phyloP scores from a whole-genome alignment of 2,329 filamentous ascomycete genomes.

The Blumeria graminis region DNA sequence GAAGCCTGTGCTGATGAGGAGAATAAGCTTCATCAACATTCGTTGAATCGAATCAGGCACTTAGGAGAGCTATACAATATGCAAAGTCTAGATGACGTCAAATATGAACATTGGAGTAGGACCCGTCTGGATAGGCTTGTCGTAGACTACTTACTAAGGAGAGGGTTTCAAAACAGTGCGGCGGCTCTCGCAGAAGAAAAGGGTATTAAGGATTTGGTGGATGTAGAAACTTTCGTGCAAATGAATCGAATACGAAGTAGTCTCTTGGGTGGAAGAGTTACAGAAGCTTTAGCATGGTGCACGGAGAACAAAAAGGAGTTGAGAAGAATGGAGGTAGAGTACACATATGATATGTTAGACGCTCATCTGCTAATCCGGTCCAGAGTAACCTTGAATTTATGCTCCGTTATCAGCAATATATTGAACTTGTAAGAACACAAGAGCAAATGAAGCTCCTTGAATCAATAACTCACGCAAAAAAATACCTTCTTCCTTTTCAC shows the following conservation, averaged over 20 bases:
- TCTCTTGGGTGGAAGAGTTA: slow-evolving; percentile 43
- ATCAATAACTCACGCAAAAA: slow-evolving; percentile 60
- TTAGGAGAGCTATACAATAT: slow-evolving; percentile 61
- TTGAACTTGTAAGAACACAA: slow-evolving; percentile 58
- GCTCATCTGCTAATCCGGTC: slow-evolving; percentile 2
- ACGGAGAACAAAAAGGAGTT: slow-evolving; percentile 79
- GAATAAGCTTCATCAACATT: slow-evolving; percentile 46
- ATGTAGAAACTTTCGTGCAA: slow-evolving; percentile 66
- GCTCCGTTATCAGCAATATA: slow-evolving; percentile 80
- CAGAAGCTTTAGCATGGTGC: slow-evolving; percentile 73
- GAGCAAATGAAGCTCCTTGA: slow-evolving; percentile 42
- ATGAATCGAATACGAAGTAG: slow-evolving; percentile 58
- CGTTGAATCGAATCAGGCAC: slow-evolving; percentile 54
- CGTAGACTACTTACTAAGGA: slow-evolving; percentile 76
- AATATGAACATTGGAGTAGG: slow-evolving; percentile 79
- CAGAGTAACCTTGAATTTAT: slow-evolving; percentile 77
- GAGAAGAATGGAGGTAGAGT: slow-evolving; percentile 55
- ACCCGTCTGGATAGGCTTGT: slow-evolving; percentile 60
- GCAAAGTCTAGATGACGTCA: slow-evolving; percentile 64
- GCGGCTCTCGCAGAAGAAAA: slow-evolving; percentile 49
- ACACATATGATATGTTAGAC: neutral
- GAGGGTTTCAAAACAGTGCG: slow-evolving; percentile 61
- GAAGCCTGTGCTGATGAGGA: slow-evolving; percentile 58
- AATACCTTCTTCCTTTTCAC: slow-evolving; percentile 48
- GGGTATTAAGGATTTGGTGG: slow-evolving; percentile 57